Evolutionary conservation across 2,329 filamentous ascomycete genomes (phyloP), one percentile per base, ranked within the genome.

Genomic region (Fusarium goolgardi): DNA sequence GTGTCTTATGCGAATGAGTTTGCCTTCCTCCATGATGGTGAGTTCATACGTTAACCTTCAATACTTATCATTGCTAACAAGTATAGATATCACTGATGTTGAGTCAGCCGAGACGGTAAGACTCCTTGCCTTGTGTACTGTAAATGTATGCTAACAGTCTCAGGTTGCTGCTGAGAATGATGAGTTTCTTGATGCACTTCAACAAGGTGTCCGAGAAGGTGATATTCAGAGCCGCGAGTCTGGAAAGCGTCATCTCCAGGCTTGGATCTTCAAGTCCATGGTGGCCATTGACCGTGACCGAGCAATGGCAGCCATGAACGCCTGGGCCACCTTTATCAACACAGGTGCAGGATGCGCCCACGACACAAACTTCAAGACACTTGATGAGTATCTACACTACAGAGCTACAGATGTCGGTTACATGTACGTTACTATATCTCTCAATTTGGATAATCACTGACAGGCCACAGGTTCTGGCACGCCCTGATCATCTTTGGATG

Each of bases 271-370:
- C n/a, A 46, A 46, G 9, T 31, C 27, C 13, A 46, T 46, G 44
- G 44, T 31, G 3, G 34, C 49, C 7, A 52, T 52, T 41, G 49
- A 52, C 13, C 49, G 49, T 16, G 21, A 40, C 2, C 8, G 49
- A 52, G 49, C 49, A 3, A 15, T 52, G 15, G 49, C 49, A 9
- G 49, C 49, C 15, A 52, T 52, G 49, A 52, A 32, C 7, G 49
- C 49, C 21, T 52, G 49, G 49, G 49, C 47, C 31, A 34, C 35
- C 16, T 18, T 29, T 18, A 49, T 49, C 21, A 49, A 49, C 31
- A 49, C 46, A 13, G 49, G 49, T 21, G 49, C 49, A 21, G 49
- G 49, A 52, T 52, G 49, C 27, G 27, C 23, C 16, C 49, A 52
- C 7, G 49, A 52, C 15, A 52, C 34, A 37, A 52, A 52, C 34